A percentile compares a stretch with the other conserved stretches of the same genome.
Conservation (phyloP, 805 yeast genomes). For the Wickerhamiella lipophila region DNA sequence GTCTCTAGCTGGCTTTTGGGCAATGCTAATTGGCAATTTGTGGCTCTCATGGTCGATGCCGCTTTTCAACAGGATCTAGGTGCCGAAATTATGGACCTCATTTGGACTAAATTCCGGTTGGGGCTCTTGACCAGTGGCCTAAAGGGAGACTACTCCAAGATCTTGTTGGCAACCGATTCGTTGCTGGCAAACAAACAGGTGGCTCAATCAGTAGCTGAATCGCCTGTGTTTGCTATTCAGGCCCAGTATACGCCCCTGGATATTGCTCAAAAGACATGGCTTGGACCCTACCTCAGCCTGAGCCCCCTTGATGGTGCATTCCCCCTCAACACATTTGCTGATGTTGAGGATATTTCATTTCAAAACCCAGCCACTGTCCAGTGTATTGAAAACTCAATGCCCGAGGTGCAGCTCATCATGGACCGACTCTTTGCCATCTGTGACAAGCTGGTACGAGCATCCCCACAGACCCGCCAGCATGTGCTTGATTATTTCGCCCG, state of each 20-base stretch:
- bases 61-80: slow-evolving; percentile 57
- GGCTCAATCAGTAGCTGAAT: slow-evolving; percentile 45
- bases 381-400: slow-evolving; percentile 18
- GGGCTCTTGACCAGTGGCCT: slow-evolving; percentile 32
- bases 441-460: slow-evolving; percentile 65
- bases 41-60: slow-evolving; percentile 43
- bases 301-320: slow-evolving; percentile 54
- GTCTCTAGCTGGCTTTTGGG: slow-evolving; percentile 7
- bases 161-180: slow-evolving; percentile 41
- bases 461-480: slow-evolving; percentile 48
- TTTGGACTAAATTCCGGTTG: slow-evolving; percentile 30
- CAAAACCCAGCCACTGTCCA: slow-evolving; percentile 12
- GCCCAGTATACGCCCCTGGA: slow-evolving; percentile 37
- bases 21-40: slow-evolving; percentile 32
- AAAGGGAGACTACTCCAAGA: slow-evolving; percentile 32
- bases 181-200: slow-evolving; percentile 49
- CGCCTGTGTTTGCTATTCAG: slow-evolving; percentile 41
- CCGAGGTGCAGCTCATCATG: slow-evolving; percentile 17
- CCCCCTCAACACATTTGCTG: slow-evolving; percentile 38
- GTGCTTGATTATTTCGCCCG: slow-evolving; percentile 58
- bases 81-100: slow-evolving; percentile 43
- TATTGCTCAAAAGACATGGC: slow-evolving; percentile 47
- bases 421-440: slow-evolving; percentile 50
- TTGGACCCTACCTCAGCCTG: slow-evolving; percentile 66
- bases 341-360: slow-evolving; percentile 18